Percentiles rank a stretch among this genome's conserved stretches.
phyloP scores from a whole-genome alignment of 73 alveolate genomes.

The Diophrys sp. region DNA sequence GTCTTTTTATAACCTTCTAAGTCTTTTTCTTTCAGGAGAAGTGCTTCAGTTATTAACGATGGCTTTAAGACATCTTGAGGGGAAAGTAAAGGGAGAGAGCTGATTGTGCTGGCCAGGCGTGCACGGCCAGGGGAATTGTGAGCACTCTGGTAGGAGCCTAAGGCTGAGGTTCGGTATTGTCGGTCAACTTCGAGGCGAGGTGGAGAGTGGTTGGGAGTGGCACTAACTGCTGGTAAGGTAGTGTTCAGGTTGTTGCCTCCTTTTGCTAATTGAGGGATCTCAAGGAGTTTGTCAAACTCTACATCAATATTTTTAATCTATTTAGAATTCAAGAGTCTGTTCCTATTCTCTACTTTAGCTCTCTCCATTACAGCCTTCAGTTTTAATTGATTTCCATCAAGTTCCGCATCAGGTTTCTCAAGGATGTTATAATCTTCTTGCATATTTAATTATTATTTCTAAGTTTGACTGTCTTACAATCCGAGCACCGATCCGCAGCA shows the following conservation, averaged over 20 bases:
- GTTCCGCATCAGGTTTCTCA: too few species aligned
- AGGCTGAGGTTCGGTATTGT: too few species aligned
- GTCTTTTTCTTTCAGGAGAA: not conserved
- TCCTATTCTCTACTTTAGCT: not conserved
- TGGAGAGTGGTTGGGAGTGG: too few species aligned
- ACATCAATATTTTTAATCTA: not conserved
- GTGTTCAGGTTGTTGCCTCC: too few species aligned
- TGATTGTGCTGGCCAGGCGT: not conserved
- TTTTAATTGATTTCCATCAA: too few species aligned
- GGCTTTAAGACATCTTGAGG: not conserved
- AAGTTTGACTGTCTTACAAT: too few species aligned
- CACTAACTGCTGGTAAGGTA: too few species aligned
- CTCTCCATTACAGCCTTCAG: too few species aligned
- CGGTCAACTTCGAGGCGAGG: too few species aligned
- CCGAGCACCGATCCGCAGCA: not conserved
- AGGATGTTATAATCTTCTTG: too few species aligned
- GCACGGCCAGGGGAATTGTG: not conserved
- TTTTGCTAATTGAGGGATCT: not conserved
- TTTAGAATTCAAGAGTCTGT: not conserved
- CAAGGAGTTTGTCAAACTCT: not conserved
- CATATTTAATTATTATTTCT: too few species aligned
- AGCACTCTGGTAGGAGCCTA: too few species aligned
- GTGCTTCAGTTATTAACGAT: not conserved
- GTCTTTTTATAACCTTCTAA: not conserved
- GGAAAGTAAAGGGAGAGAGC: not conserved